phyloP scores from a whole-genome alignment of 106 monocot genomes.

The Narthecium ossifragum region DNA sequence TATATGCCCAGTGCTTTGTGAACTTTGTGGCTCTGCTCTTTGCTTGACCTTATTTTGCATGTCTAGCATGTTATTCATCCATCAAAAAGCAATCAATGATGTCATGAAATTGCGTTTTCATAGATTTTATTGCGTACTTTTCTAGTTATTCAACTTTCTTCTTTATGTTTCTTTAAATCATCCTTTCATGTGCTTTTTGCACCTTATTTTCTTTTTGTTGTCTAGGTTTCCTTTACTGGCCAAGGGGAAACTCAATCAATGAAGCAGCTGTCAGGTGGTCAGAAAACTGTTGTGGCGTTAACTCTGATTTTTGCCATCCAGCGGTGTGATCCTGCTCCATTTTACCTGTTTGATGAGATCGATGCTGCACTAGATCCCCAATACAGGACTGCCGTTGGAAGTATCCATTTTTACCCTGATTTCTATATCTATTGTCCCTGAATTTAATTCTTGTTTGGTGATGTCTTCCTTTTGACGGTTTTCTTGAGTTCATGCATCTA shows the following conservation, averaged over 20 bases:
- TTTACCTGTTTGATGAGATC: conserved; percentile 99
- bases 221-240: conserved; percentile 95
- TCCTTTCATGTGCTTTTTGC: too few relatives aligned
- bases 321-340: conserved; percentile 97
- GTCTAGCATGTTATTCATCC: too few relatives aligned
- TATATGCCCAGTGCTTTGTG: too few relatives aligned
- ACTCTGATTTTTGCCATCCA: conserved; percentile 97
- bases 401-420: too few relatives aligned
- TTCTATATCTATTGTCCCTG: too few relatives aligned
- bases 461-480: not conserved
- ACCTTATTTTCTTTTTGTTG: too few relatives aligned
- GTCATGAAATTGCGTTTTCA: not conserved
- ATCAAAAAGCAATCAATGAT: too few relatives aligned
- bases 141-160: not conserved
- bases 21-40: too few relatives aligned
- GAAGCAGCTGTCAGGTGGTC: conserved; percentile 98
- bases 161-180: not conserved
- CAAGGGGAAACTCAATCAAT: conserved; percentile 99
- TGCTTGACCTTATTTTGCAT: too few relatives aligned
- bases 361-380: conserved; percentile 97
- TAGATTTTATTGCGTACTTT: not conserved
- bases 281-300: conserved; percentile 97
- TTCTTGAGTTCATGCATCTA: not conserved
- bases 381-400: conserved; percentile 96
- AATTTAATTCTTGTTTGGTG: too few relatives aligned